These are phyloP conservation scores for Pseudonitzschia pungens DNA, from an alignment of 108 stramenopile species.

Conservation along the genomic window DNA sequence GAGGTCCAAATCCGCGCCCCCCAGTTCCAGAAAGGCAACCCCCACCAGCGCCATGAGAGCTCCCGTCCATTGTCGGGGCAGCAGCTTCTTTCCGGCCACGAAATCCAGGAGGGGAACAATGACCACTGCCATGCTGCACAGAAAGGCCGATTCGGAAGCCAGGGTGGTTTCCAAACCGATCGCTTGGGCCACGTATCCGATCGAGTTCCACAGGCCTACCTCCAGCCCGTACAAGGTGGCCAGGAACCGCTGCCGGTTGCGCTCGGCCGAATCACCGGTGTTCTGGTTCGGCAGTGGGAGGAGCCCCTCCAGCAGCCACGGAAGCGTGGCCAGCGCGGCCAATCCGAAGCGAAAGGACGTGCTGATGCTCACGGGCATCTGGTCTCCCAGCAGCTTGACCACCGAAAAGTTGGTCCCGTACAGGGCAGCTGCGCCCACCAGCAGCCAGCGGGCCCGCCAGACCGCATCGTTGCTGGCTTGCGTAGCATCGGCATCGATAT, in stretches of 20 bases:
- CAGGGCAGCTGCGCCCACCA: slow-evolving; percentile 62
- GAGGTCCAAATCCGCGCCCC: slow-evolving; percentile 27
- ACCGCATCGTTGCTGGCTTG: neutral
- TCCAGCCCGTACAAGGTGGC: slow-evolving; percentile 77
- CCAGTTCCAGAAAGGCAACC: slow-evolving; percentile 80
- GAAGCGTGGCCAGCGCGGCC: slow-evolving; percentile 65
- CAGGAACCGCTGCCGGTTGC: slow-evolving; percentile 22
- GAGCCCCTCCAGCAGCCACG: slow-evolving; percentile 52
- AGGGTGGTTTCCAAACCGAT: slow-evolving; percentile 78
- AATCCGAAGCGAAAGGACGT: slow-evolving; percentile 73
- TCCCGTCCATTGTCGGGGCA: slow-evolving; percentile 51
- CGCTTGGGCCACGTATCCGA: slow-evolving; percentile 90
- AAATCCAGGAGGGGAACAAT: slow-evolving; percentile 87
- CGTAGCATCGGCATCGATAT: neutral
- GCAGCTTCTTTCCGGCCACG: slow-evolving; percentile 51
- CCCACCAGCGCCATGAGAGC: slow-evolving; percentile 78
- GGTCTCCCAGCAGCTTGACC: slow-evolving; percentile 70
- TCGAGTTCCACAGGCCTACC: slow-evolving; percentile 77
- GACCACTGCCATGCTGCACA: slow-evolving; percentile 90
- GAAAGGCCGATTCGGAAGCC: slow-evolving; percentile 87
- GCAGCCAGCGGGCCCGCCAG: slow-evolving; percentile 52
- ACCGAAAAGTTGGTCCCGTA: slow-evolving; percentile 87
- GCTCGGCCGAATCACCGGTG: neutral
- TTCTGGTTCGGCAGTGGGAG: neutral
- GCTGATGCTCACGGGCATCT: slow-evolving; percentile 56